phyloP scores from a whole-genome alignment of 306 rosid species.

The Casuarina cunninghamiana region DNA sequence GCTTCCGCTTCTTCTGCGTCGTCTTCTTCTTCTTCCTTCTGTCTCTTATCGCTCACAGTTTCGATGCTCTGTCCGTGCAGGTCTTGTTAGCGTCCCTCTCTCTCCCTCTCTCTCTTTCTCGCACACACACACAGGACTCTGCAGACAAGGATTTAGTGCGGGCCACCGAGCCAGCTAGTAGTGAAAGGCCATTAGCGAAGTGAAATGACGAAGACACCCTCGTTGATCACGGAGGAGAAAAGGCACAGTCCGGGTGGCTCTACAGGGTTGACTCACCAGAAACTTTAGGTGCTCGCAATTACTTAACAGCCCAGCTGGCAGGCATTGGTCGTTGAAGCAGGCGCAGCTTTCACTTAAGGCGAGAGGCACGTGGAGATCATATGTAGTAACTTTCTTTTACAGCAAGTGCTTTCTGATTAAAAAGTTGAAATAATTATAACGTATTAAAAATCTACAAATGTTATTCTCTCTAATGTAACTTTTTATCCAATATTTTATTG shows the following conservation, averaged over 20 bases:
- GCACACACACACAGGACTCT: conserved; percentile 1
- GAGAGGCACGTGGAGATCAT: background rate
- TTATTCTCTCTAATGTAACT: no score
- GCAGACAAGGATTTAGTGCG: conserved; percentile 20
- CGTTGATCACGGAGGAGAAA: conserved; percentile 15
- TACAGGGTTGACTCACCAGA: conserved; percentile 11
- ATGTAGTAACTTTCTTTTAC: background rate
- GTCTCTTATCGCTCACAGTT: conserved; percentile 36
- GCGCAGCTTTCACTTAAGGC: background rate
- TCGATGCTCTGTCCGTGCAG: conserved; percentile 48
- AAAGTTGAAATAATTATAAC: no score
- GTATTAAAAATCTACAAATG: no score
- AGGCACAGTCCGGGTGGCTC: conserved; percentile 15
- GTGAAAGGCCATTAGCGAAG: background rate
- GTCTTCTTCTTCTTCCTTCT: background rate
- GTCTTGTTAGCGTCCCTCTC: background rate
- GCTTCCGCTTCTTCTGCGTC: conserved; percentile 34
- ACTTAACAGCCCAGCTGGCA: background rate
- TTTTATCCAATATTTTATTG: no score
- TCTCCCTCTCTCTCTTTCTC: background rate
- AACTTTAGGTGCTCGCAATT: background rate
- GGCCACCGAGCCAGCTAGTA: background rate
- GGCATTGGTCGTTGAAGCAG: background rate
- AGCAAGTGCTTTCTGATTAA: background rate
- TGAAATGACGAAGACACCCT: conserved; percentile 37